Conservation (phyloP, 345 rosid species). For the Citrus australasica region DNA sequence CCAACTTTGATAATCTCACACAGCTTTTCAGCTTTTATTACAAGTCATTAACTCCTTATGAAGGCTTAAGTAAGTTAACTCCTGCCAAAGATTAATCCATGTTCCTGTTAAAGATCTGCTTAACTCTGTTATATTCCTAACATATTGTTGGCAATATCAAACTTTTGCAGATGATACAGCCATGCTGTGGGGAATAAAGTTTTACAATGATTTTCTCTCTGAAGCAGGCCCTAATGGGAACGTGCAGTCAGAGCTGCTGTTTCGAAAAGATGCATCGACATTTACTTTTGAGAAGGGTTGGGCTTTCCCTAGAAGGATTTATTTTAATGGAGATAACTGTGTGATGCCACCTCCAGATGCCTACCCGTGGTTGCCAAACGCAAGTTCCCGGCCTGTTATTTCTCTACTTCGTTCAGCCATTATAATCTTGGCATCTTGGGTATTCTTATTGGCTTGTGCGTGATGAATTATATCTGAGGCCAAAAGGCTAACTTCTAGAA, state of each 20-base stretch:
- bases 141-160: not conserved
- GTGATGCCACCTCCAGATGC: constrained; percentile 94
- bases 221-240: constrained; percentile 84
- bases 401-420: constrained; percentile 23
- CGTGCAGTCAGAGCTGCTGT: constrained; percentile 82
- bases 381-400: constrained; percentile 27
- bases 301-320: constrained; percentile 86
- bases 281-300: constrained; percentile 90
- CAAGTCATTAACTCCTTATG: constrained; percentile 74
- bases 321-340: constrained; percentile 90
- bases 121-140: not conserved
- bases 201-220: constrained; percentile 77
- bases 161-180: constrained; percentile 76
- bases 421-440: constrained; percentile 23
- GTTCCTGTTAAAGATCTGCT: not conserved
- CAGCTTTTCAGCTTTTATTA: constrained; percentile 70
- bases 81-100: not conserved
- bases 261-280: constrained; percentile 62
- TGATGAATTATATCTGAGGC: constrained; percentile 25
- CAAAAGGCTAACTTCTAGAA: constrained; percentile 10
- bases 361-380: constrained; percentile 83
- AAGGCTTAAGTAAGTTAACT: constrained; percentile 58
- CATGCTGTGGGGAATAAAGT: constrained; percentile 84
- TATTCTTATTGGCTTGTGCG: constrained; percentile 24
- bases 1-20: constrained; percentile 77